Evolutionary conservation across 2,329 filamentous ascomycete species (phyloP), one percentile per base, ranked within the genome.

Genomic region (Phialophora expanda): DNA sequence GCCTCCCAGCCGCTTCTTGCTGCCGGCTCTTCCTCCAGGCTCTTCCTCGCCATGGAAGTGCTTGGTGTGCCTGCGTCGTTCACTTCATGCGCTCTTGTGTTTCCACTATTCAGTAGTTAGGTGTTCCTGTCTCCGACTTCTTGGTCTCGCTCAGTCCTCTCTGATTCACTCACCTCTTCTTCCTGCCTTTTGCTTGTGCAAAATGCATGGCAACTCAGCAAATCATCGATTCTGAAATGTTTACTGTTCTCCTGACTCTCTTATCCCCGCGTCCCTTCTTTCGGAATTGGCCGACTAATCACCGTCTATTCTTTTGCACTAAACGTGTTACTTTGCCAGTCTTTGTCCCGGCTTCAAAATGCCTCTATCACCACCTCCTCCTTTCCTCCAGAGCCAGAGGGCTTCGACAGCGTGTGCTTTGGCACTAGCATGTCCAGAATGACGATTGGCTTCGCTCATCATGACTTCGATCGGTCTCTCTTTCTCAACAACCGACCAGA

Each of bases 341-440:
- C 28, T 68, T 55, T 71, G 69, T 7, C 75, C 73, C 22, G 76
- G 75, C 67, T 79, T 78, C 65, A 76, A 66, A 4, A 82, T 70
- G 1, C 78, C 77, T 57, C 78, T 73, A 67, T 80, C 78, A 12
- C 81, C 83, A 78, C 79, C 86, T 86, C 79, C 82, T 84, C 79
- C 80, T 84, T 78, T 76, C 86, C 81, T 70, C 92, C 92, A 93
- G 67, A 96, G 78, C 93, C 94, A 97, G 17, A 97, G 80, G 0
- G 93, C 93, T 77, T 98, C 94, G 3, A 90, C 88, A 11, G 94
- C 93, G 82, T 93, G 96, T 0, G 90, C 89, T 73, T 88, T 87
- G 57, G 91, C 92, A 64, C 92, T 94, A 66, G 90, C 82, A 82
- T 97, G 93, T 0, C 88, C 87, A 66, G 84, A 85, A 59, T 87